phyloP scores from a whole-genome alignment of 176 grass and related monocot genomes.

The Cocos nucifera region DNA sequence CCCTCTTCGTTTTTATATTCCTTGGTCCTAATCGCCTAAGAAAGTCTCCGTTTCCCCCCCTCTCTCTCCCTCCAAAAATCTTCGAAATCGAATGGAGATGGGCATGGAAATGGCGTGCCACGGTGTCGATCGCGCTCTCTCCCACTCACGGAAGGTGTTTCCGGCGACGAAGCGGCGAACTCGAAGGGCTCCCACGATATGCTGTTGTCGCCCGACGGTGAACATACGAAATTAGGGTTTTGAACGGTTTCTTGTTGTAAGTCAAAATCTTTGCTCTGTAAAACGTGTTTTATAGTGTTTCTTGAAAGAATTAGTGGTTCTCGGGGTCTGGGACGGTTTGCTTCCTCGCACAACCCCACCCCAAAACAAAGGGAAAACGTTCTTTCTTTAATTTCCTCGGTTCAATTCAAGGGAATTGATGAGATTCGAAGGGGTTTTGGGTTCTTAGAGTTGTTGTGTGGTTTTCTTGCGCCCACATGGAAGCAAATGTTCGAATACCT shows the following conservation, averaged over 20 bases:
- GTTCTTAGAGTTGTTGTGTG: neutral
- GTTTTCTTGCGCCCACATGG: neutral
- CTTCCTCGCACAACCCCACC: neutral
- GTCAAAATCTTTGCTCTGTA: no score
- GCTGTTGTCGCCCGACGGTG: neutral
- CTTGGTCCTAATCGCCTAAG: no score
- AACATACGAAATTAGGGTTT: no score
- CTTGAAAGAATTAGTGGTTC: no score
- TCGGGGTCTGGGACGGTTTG: no score
- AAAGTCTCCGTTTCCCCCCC: neutral
- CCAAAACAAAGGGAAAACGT: no score
- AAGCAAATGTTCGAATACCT: conserved; percentile 20
- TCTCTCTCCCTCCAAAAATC: neutral
- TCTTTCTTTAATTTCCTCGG: neutral
- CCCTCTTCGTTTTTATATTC: no score
- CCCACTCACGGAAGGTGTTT: neutral
- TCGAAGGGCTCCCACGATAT: neutral
- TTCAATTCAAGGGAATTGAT: no score
- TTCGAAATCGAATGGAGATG: conserved; percentile 4
- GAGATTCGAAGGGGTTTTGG: no score
- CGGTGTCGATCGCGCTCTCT: neutral
- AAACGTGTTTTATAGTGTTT: no score
- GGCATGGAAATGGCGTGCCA: neutral
- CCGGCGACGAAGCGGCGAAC: neutral
- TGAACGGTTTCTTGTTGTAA: no score